Evolutionary conservation across 257 asterid genomes (phyloP).

Genomic region (Forsythia suspensa): DNA sequence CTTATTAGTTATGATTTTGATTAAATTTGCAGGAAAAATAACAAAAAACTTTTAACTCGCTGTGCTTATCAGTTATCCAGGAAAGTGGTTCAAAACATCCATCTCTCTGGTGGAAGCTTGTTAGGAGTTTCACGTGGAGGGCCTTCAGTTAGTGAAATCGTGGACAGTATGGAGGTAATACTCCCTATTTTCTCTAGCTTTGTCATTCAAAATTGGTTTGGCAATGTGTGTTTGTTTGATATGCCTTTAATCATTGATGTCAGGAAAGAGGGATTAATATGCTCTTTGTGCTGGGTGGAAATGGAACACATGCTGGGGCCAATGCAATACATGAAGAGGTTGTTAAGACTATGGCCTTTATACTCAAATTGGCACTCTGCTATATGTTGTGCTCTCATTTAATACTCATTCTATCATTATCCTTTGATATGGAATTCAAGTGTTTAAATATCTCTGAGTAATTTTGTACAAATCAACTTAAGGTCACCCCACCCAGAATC

Average conservation of each 20-base stretch:
- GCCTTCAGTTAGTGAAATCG: slow-evolving; percentile 77
- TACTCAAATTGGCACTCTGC: slow-evolving; percentile 8
- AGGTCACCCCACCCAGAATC: neutral
- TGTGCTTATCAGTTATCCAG: slow-evolving; percentile 62
- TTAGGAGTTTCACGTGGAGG: slow-evolving; percentile 99
- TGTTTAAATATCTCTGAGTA: slow-evolving; percentile 1
- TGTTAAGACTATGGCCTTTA: slow-evolving; percentile 17
- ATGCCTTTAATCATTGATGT: slow-evolving; percentile 25
- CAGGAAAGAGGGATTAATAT: slow-evolving; percentile 93
- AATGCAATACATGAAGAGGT: slow-evolving; percentile 97
- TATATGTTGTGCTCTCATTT: neutral
- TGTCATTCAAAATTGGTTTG: slow-evolving; percentile 1
- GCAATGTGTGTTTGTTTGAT: slow-evolving; percentile 7
- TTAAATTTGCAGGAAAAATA: neutral
- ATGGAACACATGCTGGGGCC: slow-evolving; percentile 99
- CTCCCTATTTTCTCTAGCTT: slow-evolving; percentile 8
- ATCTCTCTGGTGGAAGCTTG: slow-evolving; percentile 97
- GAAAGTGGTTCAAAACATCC: slow-evolving; percentile 88
- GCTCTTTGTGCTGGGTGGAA: slow-evolving; percentile 98
- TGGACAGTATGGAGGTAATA: slow-evolving; percentile 80
- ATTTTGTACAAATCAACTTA: neutral
- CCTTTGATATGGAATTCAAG: slow-evolving; percentile 10
- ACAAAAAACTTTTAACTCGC: neutral
- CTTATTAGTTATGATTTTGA: neutral
- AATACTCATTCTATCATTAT: neutral